Conservation (phyloP, 2,329 filamentous ascomycete species). For the Neofusicoccum ribis region DNA sequence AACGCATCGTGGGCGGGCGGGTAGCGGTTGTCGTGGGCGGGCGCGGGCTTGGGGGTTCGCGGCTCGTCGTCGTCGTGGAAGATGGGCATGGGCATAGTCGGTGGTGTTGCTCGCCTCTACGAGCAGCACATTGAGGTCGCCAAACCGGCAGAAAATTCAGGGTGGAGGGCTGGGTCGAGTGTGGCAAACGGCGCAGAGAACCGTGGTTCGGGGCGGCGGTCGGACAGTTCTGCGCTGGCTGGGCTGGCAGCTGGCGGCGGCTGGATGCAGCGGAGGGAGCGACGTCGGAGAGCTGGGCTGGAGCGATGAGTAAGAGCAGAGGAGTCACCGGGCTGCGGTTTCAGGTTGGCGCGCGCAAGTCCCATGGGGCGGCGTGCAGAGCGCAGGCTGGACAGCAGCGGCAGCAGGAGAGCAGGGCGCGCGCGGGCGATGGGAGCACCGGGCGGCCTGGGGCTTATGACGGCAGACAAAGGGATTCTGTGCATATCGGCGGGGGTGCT, state of each 20-base stretch:
- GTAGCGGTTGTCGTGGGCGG: background rate
- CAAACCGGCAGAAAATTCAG: background rate
- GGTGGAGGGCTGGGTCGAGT: too few species aligned
- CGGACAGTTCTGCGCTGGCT: background rate
- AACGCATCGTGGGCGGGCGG: background rate
- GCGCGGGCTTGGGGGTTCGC: background rate
- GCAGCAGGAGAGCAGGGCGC: background rate
- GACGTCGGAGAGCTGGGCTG: background rate
- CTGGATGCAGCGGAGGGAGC: background rate
- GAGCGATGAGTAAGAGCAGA: conserved; percentile 9
- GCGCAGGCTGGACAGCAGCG: too few species aligned
- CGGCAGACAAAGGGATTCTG: conserved; percentile 11
- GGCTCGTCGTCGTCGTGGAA: conserved; percentile 30
- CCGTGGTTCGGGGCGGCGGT: background rate
- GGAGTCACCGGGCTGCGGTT: background rate
- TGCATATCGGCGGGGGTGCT: background rate
- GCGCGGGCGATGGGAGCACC: background rate
- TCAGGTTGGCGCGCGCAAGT: background rate
- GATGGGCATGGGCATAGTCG: conserved; percentile 34
- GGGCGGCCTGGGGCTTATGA: background rate
- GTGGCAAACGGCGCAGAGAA: background rate
- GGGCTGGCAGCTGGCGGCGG: background rate
- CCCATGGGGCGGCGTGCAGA: background rate
- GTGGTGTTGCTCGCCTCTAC: background rate
- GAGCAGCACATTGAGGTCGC: conserved; percentile 12